phyloP scores from a whole-genome alignment of 208 protist species.

The Crithidia mellificae region DNA sequence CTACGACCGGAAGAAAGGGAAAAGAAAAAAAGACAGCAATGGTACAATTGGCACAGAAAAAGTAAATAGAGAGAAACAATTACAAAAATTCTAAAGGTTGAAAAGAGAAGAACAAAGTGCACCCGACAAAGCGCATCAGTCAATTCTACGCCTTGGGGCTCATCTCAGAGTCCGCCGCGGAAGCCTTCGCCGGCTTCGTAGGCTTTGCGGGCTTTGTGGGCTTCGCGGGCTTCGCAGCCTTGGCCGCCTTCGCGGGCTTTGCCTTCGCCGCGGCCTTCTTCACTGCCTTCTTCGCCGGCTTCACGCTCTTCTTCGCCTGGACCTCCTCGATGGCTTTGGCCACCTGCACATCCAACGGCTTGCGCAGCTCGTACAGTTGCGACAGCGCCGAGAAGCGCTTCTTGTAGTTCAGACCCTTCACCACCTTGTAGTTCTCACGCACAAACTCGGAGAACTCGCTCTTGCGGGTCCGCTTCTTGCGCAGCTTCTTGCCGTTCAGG shows the following conservation, averaged over 20 bases:
- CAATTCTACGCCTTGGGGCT: not conserved
- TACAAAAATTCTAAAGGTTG: too few relatives aligned
- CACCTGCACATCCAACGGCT: constrained; percentile 60
- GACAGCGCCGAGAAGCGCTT: constrained; percentile 77
- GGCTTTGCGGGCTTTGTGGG: too few relatives aligned
- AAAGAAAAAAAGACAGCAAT: constrained; percentile 6
- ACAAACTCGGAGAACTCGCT: constrained; percentile 76
- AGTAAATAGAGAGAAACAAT: constrained; percentile 3
- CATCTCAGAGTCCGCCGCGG: not conserved
- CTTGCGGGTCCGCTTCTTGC: constrained; percentile 18
- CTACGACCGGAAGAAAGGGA: too few relatives aligned
- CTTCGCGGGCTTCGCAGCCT: too few relatives aligned
- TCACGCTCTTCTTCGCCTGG: constrained; percentile 28
- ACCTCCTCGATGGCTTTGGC: constrained; percentile 54
- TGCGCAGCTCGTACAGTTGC: constrained; percentile 77
- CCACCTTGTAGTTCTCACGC: constrained; percentile 71
- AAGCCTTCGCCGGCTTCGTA: too few relatives aligned
- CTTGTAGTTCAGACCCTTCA: constrained; percentile 63
- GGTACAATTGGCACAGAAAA: constrained; percentile 15
- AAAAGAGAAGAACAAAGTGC: not conserved
- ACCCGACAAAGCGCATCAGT: too few relatives aligned
- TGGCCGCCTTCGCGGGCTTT: constrained; percentile 9
- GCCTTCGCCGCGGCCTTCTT: constrained; percentile 27
- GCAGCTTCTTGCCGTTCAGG: constrained; percentile 39
- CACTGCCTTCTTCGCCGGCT: constrained; percentile 30